Percentiles rank a stretch among this genome's conserved stretches.
These are phyloP conservation scores for Logfia minima DNA, from an alignment of 129 eudicot species.

Conservation along the genomic window DNA sequence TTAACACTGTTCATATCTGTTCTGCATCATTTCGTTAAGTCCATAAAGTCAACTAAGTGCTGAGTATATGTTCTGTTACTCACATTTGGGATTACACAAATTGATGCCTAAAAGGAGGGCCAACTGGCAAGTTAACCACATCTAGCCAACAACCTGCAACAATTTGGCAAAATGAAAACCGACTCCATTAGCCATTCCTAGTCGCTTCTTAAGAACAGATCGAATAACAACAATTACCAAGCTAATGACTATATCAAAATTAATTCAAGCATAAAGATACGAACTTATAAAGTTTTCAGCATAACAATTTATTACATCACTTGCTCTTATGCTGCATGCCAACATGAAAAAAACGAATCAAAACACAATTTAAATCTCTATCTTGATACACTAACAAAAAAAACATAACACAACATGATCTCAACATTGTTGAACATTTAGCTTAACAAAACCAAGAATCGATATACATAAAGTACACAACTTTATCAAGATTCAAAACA, in stretches of 20 bases:
- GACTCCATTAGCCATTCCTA: neutral
- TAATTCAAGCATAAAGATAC: neutral
- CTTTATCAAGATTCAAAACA: neutral
- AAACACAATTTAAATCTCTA: neutral
- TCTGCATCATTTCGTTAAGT: neutral
- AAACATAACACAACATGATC: neutral
- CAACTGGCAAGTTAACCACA: neutral
- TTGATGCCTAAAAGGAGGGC: neutral
- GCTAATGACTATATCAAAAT: neutral
- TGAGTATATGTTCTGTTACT: neutral
- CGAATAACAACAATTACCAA: neutral
- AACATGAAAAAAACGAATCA: neutral
- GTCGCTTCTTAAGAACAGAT: neutral
- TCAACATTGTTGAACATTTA: neutral
- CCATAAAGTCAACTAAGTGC: neutral
- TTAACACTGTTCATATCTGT: too few species aligned
- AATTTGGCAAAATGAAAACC: neutral
- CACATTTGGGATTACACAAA: neutral
- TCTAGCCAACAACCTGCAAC: neutral
- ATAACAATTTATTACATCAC: neutral
- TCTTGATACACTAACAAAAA: neutral
- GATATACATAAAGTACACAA: slow-evolving; percentile 3
- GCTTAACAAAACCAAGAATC: neutral
- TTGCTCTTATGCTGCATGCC: neutral
- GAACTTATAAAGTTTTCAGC: neutral